These are phyloP conservation scores for Colletotrichum kahawae DNA, from an alignment of 2,329 filamentous ascomycete genomes.

Conservation along the genomic window DNA sequence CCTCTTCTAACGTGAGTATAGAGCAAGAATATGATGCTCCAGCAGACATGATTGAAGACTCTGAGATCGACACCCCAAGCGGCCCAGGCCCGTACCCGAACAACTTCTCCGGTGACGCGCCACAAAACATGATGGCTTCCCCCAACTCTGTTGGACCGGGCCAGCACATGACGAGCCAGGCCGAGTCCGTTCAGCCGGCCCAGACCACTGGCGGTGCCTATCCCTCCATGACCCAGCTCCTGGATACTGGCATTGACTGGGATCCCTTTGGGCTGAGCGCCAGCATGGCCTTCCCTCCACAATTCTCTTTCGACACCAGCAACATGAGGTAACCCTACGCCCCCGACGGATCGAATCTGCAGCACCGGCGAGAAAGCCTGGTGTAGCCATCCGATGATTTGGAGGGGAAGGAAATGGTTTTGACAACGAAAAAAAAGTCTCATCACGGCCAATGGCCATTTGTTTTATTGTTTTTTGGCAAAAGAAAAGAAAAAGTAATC, in stretches of 20 bases:
- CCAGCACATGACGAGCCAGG: constrained; percentile 40
- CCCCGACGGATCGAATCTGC: not conserved
- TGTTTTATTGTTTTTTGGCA: not conserved
- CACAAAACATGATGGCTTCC: constrained; percentile 46
- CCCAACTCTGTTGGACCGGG: constrained; percentile 39
- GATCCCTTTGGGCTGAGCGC: constrained; percentile 93
- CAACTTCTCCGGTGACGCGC: constrained; percentile 53
- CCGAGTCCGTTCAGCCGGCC: constrained; percentile 33
- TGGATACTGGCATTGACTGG: constrained; percentile 86
- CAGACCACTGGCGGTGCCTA: constrained; percentile 50
- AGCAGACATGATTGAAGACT: constrained; percentile 85
- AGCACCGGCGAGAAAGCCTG: not conserved
- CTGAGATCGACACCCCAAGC: constrained; percentile 70
- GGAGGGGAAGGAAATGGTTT: not conserved
- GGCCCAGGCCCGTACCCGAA: constrained; percentile 70
- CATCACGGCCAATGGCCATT: not conserved
- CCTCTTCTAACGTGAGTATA: constrained; percentile 68
- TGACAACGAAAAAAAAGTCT: not conserved
- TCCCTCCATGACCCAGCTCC: constrained; percentile 64
- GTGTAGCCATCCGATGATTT: not conserved
- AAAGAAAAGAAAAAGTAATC: constrained; percentile 1
- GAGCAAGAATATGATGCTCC: constrained; percentile 97
- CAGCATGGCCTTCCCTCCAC: constrained; percentile 92
- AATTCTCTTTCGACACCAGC: constrained; percentile 75
- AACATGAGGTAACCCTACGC: constrained; percentile 47